Conservation (phyloP, 768 basidiomycete genomes). For the Mycena crocata region DNA sequence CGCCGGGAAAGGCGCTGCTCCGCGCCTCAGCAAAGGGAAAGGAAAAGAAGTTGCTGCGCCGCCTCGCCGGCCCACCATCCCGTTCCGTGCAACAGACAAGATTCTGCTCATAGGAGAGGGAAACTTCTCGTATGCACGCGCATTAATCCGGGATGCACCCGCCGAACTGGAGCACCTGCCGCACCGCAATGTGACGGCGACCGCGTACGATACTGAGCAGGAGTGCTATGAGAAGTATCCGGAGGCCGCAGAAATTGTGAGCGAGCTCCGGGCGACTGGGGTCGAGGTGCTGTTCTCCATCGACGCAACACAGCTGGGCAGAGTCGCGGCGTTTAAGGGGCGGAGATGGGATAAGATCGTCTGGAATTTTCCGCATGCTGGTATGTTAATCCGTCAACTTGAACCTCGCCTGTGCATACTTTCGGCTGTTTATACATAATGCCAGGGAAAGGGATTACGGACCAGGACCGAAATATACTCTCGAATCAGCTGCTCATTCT, state of each 20-base stretch:
- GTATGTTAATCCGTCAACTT: constrained; percentile 57
- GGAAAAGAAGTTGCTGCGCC: constrained; percentile 31
- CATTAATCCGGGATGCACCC: constrained; percentile 67
- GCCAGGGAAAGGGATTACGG: constrained; percentile 87
- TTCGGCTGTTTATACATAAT: constrained; percentile 2
- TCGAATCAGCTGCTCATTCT: constrained; percentile 89
- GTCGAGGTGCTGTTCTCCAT: constrained; percentile 82
- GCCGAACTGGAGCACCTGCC: constrained; percentile 64
- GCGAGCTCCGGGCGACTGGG: constrained; percentile 64
- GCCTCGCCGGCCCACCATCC: constrained; percentile 62
- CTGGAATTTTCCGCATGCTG: constrained; percentile 98
- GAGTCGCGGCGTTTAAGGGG: constrained; percentile 65
- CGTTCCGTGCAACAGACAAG: constrained; percentile 71
- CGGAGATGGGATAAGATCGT: constrained; percentile 81
- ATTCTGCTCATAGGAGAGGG: constrained; percentile 92
- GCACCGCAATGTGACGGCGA: constrained; percentile 81
- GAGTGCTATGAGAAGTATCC: constrained; percentile 88
- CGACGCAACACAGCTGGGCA: constrained; percentile 86
- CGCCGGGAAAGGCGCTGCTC: constrained; percentile 24
- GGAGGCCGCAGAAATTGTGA: constrained; percentile 71
- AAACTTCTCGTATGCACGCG: constrained; percentile 91
- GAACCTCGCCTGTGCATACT: background rate
- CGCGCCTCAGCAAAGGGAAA: constrained; percentile 49
- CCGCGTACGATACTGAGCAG: constrained; percentile 84
- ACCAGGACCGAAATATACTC: constrained; percentile 93